Evolutionary conservation across 2,329 filamentous ascomycete species (phyloP), one percentile per base, ranked within the genome.

Genomic region (Scedosporium boydii): DNA sequence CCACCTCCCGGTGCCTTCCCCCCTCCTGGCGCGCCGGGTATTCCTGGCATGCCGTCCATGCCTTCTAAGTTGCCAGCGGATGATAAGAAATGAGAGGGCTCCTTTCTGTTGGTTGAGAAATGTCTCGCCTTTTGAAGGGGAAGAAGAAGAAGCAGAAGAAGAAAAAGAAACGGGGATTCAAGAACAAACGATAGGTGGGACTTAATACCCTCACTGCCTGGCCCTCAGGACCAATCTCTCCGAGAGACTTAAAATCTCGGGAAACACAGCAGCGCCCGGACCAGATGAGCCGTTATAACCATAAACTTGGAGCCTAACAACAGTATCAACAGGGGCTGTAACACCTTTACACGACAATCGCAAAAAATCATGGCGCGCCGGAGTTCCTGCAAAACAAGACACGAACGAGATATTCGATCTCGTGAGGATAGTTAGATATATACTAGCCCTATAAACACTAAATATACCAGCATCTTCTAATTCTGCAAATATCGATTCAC

Each of bases 1-100:
- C 62, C 68, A 69, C 63, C 10, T 68, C 70, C 7, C 63, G 64
- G 7, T 74, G 73, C 5, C 10, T 38, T 38, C 34, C 10, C 34
- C 59, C 69, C 73, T 18, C 63, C 62, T 44, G 66, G 63, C 21
- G 59, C 58, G 41, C 64, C 64, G 21, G 63, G 59, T 4, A 63
- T 68, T 21, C 65, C 63, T 18, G 64, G 65, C 21, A 66, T 68
- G 59, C 66, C 66, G 10, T 58, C 59, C 26, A 63, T 59, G 9
- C 63, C 62, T 14, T 55, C 51, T 27, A 10, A 29, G 4, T 7
- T n/a, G 23, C 21, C 18, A 10, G 16, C 14, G 42, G 58, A 60
- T 51, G 59, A 53, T 6, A 60, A 26, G 38, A 59, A 44, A 29
- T 59, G 44, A 48, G 34, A 38, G 34, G 34, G 34, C 34, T 38